Evolutionary conservation across 2,329 filamentous ascomycete genomes (phyloP).

Genomic region (Epichloe scottii): DNA sequence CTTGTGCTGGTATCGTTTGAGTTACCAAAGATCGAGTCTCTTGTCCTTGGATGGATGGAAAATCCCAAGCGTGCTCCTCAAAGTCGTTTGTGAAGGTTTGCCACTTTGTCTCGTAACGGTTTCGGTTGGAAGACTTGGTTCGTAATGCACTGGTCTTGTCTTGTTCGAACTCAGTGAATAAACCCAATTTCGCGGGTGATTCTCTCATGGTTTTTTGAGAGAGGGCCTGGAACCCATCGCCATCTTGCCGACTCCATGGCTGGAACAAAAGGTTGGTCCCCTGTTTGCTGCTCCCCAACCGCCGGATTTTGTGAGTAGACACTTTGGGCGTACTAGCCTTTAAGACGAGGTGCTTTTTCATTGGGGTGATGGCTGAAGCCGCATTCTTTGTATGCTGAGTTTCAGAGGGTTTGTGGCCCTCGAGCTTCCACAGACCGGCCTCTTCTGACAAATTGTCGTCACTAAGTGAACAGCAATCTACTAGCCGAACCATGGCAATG

Average conservation of each 20-base stretch:
- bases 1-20: not conserved
- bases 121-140: not conserved
- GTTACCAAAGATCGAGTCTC: not conserved
- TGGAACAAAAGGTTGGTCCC: slow-evolving; percentile 18
- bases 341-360: slow-evolving; percentile 11
- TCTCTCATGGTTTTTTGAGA: slow-evolving; percentile 5
- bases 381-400: not conserved
- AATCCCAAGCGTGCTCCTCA: not conserved
- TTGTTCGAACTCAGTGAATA: slow-evolving; percentile 3
- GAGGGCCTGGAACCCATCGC: slow-evolving; percentile 4
- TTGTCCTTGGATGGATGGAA: not conserved
- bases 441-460: not conserved
- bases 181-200: slow-evolving; percentile 1
- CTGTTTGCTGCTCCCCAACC: slow-evolving; percentile 13
- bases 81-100: not conserved
- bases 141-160: not conserved
- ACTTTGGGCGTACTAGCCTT: slow-evolving; percentile 13
- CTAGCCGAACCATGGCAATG: not conserved
- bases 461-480: not conserved
- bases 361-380: not conserved
- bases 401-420: not conserved
- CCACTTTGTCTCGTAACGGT: not conserved
- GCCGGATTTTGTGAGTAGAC: slow-evolving; percentile 19
- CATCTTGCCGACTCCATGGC: slow-evolving; percentile 17
- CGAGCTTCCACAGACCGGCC: not conserved